A percentile compares a stretch with the other conserved stretches of the same genome.
These are phyloP conservation scores for Nicotiana sylvestris DNA, from an alignment of 257 asterid genomes.

Conservation along the genomic window DNA sequence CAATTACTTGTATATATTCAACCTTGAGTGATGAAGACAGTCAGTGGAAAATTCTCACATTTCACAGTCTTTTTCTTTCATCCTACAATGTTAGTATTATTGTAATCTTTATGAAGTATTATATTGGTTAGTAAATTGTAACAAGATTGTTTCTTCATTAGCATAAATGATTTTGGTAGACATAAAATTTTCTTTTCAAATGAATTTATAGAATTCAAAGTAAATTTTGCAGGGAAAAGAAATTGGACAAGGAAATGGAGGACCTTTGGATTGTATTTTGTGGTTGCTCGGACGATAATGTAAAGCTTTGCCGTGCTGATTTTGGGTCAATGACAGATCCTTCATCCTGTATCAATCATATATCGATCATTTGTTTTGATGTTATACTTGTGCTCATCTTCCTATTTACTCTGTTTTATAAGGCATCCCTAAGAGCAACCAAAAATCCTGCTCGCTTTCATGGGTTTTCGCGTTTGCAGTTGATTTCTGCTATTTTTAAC, in stretches of 20 bases:
- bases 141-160: too few species aligned
- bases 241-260: slow-evolving; percentile 36
- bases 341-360: slow-evolving; percentile 56
- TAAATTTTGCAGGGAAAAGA: too few species aligned
- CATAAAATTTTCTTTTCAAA: too few species aligned
- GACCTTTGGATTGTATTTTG: slow-evolving; percentile 51
- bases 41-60: too few species aligned
- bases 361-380: slow-evolving; percentile 42
- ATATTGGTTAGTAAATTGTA: too few species aligned
- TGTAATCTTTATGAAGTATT: too few species aligned
- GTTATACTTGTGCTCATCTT: slow-evolving; percentile 46
- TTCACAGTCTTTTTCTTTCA: too few species aligned
- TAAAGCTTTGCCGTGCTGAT: slow-evolving; percentile 33
- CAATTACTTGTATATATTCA: too few species aligned
- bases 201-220: too few species aligned
- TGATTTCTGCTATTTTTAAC: slow-evolving; percentile 49
- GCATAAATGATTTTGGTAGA: too few species aligned
- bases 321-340: slow-evolving; percentile 30
- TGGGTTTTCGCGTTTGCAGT: slow-evolving; percentile 43
- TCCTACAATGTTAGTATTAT: too few species aligned
- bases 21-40: too few species aligned
- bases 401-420: slow-evolving; percentile 39
- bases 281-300: slow-evolving; percentile 29
- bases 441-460: slow-evolving; percentile 7
- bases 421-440: slow-evolving; percentile 30